Conservation (phyloP, 495 filamentous ascomycete genomes). For the Darksidea phi region DNA sequence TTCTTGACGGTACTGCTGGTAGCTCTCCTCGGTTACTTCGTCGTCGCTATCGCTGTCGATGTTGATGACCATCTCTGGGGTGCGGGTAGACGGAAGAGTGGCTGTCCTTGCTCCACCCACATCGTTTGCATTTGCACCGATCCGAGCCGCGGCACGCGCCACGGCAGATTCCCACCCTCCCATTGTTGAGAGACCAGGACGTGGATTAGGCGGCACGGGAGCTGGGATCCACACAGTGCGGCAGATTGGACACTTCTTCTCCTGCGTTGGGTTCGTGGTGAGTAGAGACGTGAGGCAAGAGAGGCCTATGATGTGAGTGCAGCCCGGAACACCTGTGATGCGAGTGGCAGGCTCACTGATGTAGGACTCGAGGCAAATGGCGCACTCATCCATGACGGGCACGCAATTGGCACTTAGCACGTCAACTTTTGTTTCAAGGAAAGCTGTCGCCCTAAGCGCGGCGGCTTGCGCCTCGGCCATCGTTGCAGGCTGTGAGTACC, state of each 20-base stretch:
- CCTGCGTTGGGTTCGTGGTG: not conserved
- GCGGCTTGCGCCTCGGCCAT: too few species aligned
- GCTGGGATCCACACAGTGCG: conserved; percentile 6
- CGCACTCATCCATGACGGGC: conserved; percentile 1
- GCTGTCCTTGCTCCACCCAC: too few species aligned
- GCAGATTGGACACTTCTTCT: conserved; percentile 19
- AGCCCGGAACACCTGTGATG: not conserved
- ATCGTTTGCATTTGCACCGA: too few species aligned
- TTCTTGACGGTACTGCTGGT: not conserved
- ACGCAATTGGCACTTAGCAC: too few species aligned
- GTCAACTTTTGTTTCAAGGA: too few species aligned
- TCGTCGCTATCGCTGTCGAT: not conserved
- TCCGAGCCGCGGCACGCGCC: too few species aligned
- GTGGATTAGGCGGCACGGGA: not conserved
- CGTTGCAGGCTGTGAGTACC: too few species aligned
- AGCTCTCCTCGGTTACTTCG: not conserved
- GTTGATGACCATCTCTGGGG: not conserved
- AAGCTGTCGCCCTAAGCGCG: too few species aligned
- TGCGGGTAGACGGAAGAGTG: too few species aligned
- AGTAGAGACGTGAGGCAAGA: not conserved
- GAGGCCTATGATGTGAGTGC: not conserved
- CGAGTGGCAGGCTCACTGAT: not conserved
- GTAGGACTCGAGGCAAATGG: conserved; percentile 8
- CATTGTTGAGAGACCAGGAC: too few species aligned
- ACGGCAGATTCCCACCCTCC: too few species aligned